Percentiles rank a stretch among this genome's conserved stretches.
phyloP scores from a whole-genome alignment of 1,139 yeast genomes.

The Geotrichum histeridarum region DNA sequence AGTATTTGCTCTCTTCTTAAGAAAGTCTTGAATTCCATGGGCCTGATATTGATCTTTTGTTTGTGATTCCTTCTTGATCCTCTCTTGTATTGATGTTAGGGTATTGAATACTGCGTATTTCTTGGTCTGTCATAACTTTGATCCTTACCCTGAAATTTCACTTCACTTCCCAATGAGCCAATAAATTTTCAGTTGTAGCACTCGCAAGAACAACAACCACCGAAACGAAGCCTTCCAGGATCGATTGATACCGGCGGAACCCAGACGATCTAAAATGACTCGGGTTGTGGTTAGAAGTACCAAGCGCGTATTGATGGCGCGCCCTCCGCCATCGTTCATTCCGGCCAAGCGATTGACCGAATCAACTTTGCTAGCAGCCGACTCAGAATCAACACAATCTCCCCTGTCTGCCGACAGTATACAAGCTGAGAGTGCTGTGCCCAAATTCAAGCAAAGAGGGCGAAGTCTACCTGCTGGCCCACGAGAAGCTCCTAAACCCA shows the following conservation, averaged over 20 bases:
- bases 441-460: neutral
- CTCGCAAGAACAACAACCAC: neutral
- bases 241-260: neutral
- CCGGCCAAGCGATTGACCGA: constrained; percentile 13
- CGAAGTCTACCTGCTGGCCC: constrained; percentile 5
- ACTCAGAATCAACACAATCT: neutral
- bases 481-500: constrained; percentile 14
- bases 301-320: constrained; percentile 15
- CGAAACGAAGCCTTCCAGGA: neutral
- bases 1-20: no score
- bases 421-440: neutral
- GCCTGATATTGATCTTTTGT: no score
- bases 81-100: no score
- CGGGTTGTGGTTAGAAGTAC: constrained; percentile 15
- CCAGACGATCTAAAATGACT: constrained; percentile 13
- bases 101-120: neutral
- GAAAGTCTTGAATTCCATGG: no score
- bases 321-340: constrained; percentile 17
- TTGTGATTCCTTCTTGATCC: no score
- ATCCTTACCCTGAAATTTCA: neutral
- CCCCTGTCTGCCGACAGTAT: neutral
- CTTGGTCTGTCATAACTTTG: neutral
- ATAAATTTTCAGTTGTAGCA: constrained; percentile 7
- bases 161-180: neutral
- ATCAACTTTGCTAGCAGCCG: neutral